These are phyloP conservation scores for Saccharomyces eubayanus DNA, from an alignment of 805 yeast species.

Conservation along the genomic window DNA sequence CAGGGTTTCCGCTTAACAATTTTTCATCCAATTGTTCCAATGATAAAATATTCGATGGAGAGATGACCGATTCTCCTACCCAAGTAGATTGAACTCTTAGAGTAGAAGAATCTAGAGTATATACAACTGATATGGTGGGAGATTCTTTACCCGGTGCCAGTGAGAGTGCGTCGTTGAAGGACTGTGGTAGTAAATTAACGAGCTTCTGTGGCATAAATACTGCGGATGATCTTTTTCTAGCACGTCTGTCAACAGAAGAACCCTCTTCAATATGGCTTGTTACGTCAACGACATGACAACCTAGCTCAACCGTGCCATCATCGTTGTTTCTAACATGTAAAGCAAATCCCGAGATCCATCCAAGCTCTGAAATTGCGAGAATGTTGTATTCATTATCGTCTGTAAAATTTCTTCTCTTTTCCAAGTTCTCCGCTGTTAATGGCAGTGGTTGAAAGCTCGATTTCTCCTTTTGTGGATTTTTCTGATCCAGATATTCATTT, in stretches of 20 bases:
- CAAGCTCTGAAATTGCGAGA: constrained; percentile 29
- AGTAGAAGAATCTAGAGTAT: constrained; percentile 64
- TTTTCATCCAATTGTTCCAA: constrained; percentile 16
- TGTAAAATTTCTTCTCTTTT: constrained; percentile 16
- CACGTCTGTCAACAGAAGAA: constrained; percentile 74
- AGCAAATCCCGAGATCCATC: constrained; percentile 58
- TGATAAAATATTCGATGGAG: constrained; percentile 40
- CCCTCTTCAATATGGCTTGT: constrained; percentile 65
- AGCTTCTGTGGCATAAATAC: constrained; percentile 78
- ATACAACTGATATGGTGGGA: constrained; percentile 68
- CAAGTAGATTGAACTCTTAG: constrained; percentile 68
- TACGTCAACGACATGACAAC: constrained; percentile 79
- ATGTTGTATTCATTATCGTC: constrained; percentile 22
- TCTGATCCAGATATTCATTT: constrained; percentile 62
- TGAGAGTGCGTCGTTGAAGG: constrained; percentile 51
- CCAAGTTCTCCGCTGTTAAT: constrained; percentile 15
- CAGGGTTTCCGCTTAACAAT: constrained; percentile 6
- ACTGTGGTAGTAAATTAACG: constrained; percentile 57
- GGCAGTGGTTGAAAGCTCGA: constrained; percentile 18
- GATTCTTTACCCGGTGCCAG: constrained; percentile 52
- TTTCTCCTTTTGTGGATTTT: constrained; percentile 26
- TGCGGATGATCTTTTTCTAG: constrained; percentile 82
- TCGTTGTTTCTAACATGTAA: constrained; percentile 62
- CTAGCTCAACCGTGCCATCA: constrained; percentile 57
- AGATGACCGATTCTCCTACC: constrained; percentile 63